Evolutionary conservation across 768 basidiomycete species (phyloP).

Genomic region (Ramaria sp.): DNA sequence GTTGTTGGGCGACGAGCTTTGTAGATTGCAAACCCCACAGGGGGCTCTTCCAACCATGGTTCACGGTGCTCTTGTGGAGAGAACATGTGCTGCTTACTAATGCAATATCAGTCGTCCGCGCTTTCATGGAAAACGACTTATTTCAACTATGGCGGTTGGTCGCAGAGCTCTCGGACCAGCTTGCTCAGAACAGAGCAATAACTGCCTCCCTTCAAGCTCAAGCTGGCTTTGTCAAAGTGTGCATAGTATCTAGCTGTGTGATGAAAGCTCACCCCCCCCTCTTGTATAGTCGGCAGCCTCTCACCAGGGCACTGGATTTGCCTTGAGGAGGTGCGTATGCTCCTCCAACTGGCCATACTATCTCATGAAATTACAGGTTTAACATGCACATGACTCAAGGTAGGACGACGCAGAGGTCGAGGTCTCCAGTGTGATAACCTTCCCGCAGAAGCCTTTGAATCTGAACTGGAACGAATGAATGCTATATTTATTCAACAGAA

Average conservation of each 20-base stretch:
- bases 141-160: conserved; percentile 36
- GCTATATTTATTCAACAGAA: conserved; percentile 71
- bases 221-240: conserved; percentile 71
- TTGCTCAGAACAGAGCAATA: conserved; percentile 65
- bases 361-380: conserved; percentile 36
- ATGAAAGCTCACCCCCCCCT: not conserved
- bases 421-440: not conserved
- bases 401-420: conserved; percentile 19
- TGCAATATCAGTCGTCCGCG: not conserved
- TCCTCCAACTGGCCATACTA: conserved; percentile 2
- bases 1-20: conserved; percentile 2
- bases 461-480: conserved; percentile 87
- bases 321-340: conserved; percentile 57
- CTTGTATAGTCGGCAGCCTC: conserved; percentile 63
- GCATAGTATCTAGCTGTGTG: conserved; percentile 13
- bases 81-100: not conserved
- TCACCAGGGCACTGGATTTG: conserved; percentile 87
- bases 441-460: conserved; percentile 71
- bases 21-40: not conserved
- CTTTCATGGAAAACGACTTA: conserved; percentile 14
- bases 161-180: conserved; percentile 72
- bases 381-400: conserved; percentile 85
- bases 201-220: conserved; percentile 64
- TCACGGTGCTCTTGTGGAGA: not conserved
- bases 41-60: not conserved